phyloP scores from a whole-genome alignment of 2,329 filamentous ascomycete species.

The Hypoxylon sp. region DNA sequence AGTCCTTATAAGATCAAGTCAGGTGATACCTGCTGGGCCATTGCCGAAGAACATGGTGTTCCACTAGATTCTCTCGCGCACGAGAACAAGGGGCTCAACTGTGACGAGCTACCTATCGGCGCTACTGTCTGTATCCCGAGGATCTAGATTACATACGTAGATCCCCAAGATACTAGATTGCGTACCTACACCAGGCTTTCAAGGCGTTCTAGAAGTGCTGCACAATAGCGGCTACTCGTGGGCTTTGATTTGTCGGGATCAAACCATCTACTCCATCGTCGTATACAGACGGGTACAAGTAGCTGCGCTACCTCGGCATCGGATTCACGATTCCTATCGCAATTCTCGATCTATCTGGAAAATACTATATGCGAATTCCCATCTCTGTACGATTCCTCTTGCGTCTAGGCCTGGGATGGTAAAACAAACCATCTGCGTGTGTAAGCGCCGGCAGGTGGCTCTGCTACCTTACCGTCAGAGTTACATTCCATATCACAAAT shows the following conservation, averaged over 20 bases:
- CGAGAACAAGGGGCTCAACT: slow-evolving; percentile 62
- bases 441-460: slow-evolving; percentile 11
- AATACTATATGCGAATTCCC: not conserved
- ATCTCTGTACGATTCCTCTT: not conserved
- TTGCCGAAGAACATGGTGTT: slow-evolving; percentile 59
- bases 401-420: not conserved
- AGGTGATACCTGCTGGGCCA: slow-evolving; percentile 67
- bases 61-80: slow-evolving; percentile 60
- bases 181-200: too few relatives aligned
- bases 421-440: slow-evolving; percentile 16
- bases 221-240: slow-evolving; percentile 13
- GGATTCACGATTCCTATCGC: slow-evolving; percentile 4
- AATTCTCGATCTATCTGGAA: slow-evolving; percentile 13
- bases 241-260: slow-evolving; percentile 6
- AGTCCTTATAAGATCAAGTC: slow-evolving; percentile 56
- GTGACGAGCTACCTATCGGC: slow-evolving; percentile 59
- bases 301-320: slow-evolving; percentile 17
- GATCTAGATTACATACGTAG: slow-evolving; percentile 27
- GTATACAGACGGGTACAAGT: slow-evolving; percentile 2
- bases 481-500: slow-evolving; percentile 11
- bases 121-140: slow-evolving; percentile 60
- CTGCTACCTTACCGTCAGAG: slow-evolving; percentile 5
- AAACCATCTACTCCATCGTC: slow-evolving; percentile 8
- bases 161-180: too few relatives aligned
- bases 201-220: slow-evolving; percentile 22